Evolutionary conservation across 345 rosid genomes (phyloP), one percentile per base, ranked within the genome.

Genomic region (Eucalyptus decipiens): DNA sequence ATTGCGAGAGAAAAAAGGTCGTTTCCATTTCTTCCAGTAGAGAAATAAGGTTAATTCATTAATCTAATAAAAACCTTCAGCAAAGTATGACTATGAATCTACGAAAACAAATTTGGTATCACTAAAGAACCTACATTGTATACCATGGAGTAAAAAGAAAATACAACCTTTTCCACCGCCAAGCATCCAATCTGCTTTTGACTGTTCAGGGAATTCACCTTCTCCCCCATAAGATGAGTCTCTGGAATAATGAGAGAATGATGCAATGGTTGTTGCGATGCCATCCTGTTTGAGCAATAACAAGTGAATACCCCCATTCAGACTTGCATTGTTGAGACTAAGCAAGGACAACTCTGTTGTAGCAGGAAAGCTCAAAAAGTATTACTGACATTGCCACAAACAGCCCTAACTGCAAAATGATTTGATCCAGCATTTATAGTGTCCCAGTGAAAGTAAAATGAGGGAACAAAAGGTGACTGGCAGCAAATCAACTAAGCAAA

Each of bases 151-250:
- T n/a, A 65, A 50, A 91, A 90, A 42, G 85, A 62, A 88, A 92
- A 86, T 42, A 89, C 94, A 87, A 96, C 99, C 99, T 97, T 94
- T 95, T 88, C 99, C 99, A 56, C 95, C 67, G 17, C 99, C 99
- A 26, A 97, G 94, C 91, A 97, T 90, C 95, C 93, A 95, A 81
- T 97, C 95, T 87, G 91, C 97, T 90, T 95, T 97, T 80, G 99
- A 97, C 69, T 87, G 93, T 87, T 87, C 94, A 60, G 90, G 62
- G 16, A 88, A 88, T 89, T 93, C 91, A 62, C 88, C 85, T 83
- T 80, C 90, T 87, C 89, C 92, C 50, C 50, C 50, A 65, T 90
- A 85, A 90, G 92, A 54, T 51, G 93, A 88, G 85, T 91, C 94
- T 91, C 92, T 91, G 89, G 92, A 93, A 90, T 95, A 93, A 88